Evolutionary conservation across 495 filamentous ascomycete species (phyloP), one percentile per base, ranked within the genome.

Genomic region (Tuber calosporum): DNA sequence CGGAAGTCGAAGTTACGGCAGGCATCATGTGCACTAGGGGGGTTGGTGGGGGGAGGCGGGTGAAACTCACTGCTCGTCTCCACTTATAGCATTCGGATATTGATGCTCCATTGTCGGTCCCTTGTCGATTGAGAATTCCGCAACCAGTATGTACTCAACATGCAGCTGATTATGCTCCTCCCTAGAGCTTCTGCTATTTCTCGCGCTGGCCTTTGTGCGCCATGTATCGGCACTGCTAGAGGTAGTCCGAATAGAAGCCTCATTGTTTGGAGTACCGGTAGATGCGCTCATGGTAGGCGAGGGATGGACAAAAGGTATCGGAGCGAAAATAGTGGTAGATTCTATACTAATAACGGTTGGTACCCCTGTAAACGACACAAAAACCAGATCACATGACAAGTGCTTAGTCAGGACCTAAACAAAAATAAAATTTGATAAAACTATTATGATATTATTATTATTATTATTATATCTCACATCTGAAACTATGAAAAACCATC

Each of bases 111-210:
- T 98, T 75, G 97, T 89, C 71, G 94, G 93, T 19, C 95, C 95
- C 71, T 92, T 89, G 81, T 98, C 94, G 78, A 97, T 96, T 80
- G 97, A 93, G 83, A 99, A 99, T 4, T 93, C 95, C 0, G 95
- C 95, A 69, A 99, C 96, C n/a, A 99, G 86, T 72, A 99, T 97
- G 81, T 97, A 99, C 82, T 98, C 95, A 81, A 99, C 95, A 89
- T 99, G 95, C 75, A 91, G 93, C 83, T 97, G 93, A 42, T 87
- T 81, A 62, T 84, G 77, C n/a, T 62, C 53, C 34, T 62, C 53
- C 73, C 76, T 76, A 66, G 76, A 78, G 68, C 78, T 80, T 40
- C 72, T 69, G 42, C 74, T 74, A 69, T 75, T 80, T 66, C 79
- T 72, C 39, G 71, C 78, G 37, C 78, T 80, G 72, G 41, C 73